Percentiles rank a stretch among this genome's conserved stretches.
Conservation (phyloP, 306 rosid species). For the Vigna trinervia region DNA sequence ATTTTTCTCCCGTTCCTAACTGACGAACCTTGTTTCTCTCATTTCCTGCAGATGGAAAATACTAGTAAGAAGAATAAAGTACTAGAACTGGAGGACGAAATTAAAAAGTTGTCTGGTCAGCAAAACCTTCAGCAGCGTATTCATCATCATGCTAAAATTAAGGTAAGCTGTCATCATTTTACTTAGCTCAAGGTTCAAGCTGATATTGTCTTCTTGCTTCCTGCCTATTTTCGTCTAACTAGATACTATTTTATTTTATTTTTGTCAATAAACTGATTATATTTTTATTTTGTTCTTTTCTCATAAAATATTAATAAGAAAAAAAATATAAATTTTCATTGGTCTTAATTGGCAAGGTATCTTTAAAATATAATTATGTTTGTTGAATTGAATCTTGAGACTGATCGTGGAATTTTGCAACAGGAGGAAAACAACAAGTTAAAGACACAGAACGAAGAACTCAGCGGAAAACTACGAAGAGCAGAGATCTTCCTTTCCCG, state of each 20-base stretch:
- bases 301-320: not conserved
- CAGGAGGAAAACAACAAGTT: constrained; percentile 94
- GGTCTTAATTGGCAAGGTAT: not conserved
- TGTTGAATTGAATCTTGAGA: constrained; percentile 30
- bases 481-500: constrained; percentile 66
- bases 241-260: not conserved
- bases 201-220: not conserved
- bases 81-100: constrained; percentile 83
- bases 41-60: constrained; percentile 67
- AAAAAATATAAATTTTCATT: not conserved
- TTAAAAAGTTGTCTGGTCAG: constrained; percentile 89
- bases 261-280: not conserved
- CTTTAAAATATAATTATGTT: not conserved
- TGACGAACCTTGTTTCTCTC: constrained; percentile 35
- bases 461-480: constrained; percentile 63
- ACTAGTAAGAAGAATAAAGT: constrained; percentile 63
- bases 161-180: constrained; percentile 55
- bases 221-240: constrained; percentile 12
- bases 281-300: not conserved
- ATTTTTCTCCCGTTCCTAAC: constrained; percentile 22
- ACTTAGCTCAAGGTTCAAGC: constrained; percentile 26
- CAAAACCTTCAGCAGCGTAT: constrained; percentile 97
- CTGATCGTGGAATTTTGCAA: constrained; percentile 26
- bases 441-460: constrained; percentile 76
- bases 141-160: constrained; percentile 96